Evolutionary conservation across 768 basidiomycete genomes (phyloP).

Genomic region (Pleurotus sapidus): DNA sequence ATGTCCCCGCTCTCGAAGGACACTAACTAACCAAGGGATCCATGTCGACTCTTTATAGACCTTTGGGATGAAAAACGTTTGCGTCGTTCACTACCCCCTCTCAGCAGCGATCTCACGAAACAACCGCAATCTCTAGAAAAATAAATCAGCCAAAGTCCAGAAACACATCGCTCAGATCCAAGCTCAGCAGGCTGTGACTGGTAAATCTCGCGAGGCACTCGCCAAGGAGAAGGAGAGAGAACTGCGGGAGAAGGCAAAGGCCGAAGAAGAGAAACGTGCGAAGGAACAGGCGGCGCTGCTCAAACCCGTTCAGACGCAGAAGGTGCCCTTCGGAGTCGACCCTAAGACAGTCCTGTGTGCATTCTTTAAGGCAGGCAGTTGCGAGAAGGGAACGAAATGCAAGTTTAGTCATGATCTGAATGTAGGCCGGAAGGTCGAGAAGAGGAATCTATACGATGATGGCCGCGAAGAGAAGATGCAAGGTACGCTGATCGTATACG

Average conservation of each 20-base stretch:
- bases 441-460: slow-evolving; percentile 94
- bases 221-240: slow-evolving; percentile 88
- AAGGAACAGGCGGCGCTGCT: slow-evolving; percentile 86
- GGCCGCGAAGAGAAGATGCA: slow-evolving; percentile 73
- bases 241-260: slow-evolving; percentile 68
- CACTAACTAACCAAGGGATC: slow-evolving; percentile 23
- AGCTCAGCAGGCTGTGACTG: slow-evolving; percentile 66
- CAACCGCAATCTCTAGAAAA: slow-evolving; percentile 57
- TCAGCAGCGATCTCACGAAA: slow-evolving; percentile 6
- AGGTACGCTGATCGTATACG: slow-evolving; percentile 42
- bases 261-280: slow-evolving; percentile 77
- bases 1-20: slow-evolving; percentile 18
- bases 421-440: slow-evolving; percentile 88
- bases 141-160: slow-evolving; percentile 92
- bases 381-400: slow-evolving; percentile 94
- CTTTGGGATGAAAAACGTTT: slow-evolving; percentile 85
- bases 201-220: slow-evolving; percentile 76
- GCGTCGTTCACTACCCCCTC: slow-evolving; percentile 21
- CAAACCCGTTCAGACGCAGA: slow-evolving; percentile 78
- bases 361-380: slow-evolving; percentile 89
- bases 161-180: slow-evolving; percentile 79
- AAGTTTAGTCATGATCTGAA: slow-evolving; percentile 96
- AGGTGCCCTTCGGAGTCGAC: slow-evolving; percentile 93
- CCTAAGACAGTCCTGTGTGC: slow-evolving; percentile 93
- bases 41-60: slow-evolving; percentile 46